phyloP scores from a whole-genome alignment of 202 grass and related monocot genomes.

The Panicum hallii region DNA sequence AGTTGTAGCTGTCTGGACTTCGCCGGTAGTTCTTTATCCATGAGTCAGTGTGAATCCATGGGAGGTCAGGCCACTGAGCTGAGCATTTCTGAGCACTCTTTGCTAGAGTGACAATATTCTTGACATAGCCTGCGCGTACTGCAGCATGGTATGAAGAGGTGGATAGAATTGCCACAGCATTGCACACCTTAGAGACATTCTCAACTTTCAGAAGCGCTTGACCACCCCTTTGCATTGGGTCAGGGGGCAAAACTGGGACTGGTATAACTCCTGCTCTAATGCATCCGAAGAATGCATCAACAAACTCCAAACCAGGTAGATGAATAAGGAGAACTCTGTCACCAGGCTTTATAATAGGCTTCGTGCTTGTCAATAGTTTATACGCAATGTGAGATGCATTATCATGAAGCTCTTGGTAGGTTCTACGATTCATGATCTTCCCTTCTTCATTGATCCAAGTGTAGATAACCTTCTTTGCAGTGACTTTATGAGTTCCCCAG shows the following conservation, averaged over 20 bases:
- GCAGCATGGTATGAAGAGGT: slow-evolving; percentile 76
- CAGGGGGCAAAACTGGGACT: slow-evolving; percentile 75
- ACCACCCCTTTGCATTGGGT: slow-evolving; percentile 68
- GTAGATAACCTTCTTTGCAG: slow-evolving; percentile 55
- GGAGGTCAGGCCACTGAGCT: slow-evolving; percentile 66
- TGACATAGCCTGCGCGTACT: slow-evolving; percentile 70
- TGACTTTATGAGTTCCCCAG: slow-evolving; percentile 69
- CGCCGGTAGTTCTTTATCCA: slow-evolving; percentile 62
- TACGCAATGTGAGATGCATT: slow-evolving; percentile 69
- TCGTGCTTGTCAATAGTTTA: slow-evolving; percentile 60
- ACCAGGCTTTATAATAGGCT: slow-evolving; percentile 63
- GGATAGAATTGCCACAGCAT: slow-evolving; percentile 74
- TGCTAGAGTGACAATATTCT: slow-evolving; percentile 58
- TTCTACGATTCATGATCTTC: slow-evolving; percentile 62
- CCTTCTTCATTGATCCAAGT: slow-evolving; percentile 82
- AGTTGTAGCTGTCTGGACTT: slow-evolving; percentile 48
- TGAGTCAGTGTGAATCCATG: slow-evolving; percentile 73
- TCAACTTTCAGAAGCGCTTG: slow-evolving; percentile 77
- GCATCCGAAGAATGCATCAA: slow-evolving; percentile 78
- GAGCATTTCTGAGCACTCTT: slow-evolving; percentile 52
- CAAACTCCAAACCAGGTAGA: slow-evolving; percentile 74
- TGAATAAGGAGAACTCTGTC: slow-evolving; percentile 73
- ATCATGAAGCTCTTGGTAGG: slow-evolving; percentile 67
- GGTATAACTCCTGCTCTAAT: slow-evolving; percentile 72
- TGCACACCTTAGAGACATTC: slow-evolving; percentile 66